These are phyloP conservation scores for Pythium phragmitis DNA, from an alignment of 352 stramenopile species.

Conservation along the genomic window DNA sequence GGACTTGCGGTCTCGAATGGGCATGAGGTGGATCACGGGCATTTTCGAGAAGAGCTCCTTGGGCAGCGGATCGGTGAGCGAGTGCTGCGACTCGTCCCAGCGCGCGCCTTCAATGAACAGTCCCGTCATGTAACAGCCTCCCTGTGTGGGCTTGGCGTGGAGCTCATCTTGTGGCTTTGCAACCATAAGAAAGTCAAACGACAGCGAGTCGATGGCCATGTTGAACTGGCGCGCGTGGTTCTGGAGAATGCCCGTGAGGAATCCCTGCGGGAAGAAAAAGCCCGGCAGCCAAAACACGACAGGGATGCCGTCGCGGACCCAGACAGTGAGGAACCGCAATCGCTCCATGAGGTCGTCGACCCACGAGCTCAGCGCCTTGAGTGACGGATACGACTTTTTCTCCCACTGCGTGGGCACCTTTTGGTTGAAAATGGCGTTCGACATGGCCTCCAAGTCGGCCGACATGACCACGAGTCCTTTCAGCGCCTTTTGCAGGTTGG, in stretches of 20 bases:
- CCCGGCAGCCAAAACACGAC: constrained; percentile 73
- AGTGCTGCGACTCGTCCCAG: constrained; percentile 70
- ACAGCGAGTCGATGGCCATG: constrained; percentile 77
- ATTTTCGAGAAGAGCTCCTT: constrained; percentile 93
- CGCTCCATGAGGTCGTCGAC: constrained; percentile 86
- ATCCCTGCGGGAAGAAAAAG: constrained; percentile 81
- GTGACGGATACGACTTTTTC: constrained; percentile 89
- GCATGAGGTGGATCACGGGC: constrained; percentile 88
- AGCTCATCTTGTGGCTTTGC: constrained; percentile 36
- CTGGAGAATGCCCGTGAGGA: constrained; percentile 79
- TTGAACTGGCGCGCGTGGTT: constrained; percentile 80
- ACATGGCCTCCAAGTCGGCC: constrained; percentile 72
- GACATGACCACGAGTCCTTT: constrained; percentile 72
- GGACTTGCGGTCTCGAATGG: constrained; percentile 72
- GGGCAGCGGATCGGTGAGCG: constrained; percentile 85
- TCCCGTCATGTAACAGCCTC: constrained; percentile 87
- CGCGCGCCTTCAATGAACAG: constrained; percentile 89
- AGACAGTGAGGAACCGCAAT: constrained; percentile 61
- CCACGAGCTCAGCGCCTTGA: constrained; percentile 88
- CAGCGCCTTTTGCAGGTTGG: constrained; percentile 85
- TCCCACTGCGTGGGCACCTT: constrained; percentile 88
- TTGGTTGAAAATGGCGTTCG: constrained; percentile 83
- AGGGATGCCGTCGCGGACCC: constrained; percentile 53
- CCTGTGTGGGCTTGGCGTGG: constrained; percentile 35
- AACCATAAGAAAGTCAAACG: constrained; percentile 65